These are phyloP conservation scores for Domatiomyces catenatus DNA, from an alignment of 2,329 filamentous ascomycete genomes.

Conservation along the genomic window DNA sequence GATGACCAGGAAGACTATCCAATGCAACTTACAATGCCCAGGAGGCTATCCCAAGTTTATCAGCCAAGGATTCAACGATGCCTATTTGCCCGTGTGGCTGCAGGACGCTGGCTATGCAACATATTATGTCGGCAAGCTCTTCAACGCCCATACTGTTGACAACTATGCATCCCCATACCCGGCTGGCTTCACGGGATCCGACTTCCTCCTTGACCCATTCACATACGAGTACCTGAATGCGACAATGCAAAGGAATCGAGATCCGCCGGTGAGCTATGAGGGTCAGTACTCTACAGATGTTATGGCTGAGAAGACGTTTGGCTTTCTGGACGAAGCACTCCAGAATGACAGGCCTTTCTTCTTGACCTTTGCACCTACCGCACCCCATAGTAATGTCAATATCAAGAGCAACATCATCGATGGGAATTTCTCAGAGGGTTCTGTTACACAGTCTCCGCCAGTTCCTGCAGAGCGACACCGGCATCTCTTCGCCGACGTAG, in stretches of 20 bases:
- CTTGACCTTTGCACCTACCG: constrained; percentile 48
- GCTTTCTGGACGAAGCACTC: constrained; percentile 47
- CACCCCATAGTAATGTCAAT: constrained; percentile 46
- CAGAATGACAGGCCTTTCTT: constrained; percentile 46
- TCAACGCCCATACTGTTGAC: constrained; percentile 34
- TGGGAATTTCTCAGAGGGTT: constrained; percentile 15
- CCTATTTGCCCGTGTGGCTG: constrained; percentile 38
- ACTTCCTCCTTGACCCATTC: constrained; percentile 30
- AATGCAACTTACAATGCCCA: constrained; percentile 4
- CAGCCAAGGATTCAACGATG: constrained; percentile 34
- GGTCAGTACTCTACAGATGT: constrained; percentile 45
- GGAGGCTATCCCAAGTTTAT: constrained; percentile 37
- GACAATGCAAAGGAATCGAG: constrained; percentile 44
- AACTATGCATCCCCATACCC: constrained; percentile 32
- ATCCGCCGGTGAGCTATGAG: constrained; percentile 39
- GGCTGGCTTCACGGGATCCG: constrained; percentile 26
- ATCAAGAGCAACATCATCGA: constrained; percentile 18
- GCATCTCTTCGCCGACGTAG: constrained; percentile 44
- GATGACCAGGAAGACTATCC: not conserved
- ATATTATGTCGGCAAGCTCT: constrained; percentile 42
- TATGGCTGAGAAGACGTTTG: constrained; percentile 42
- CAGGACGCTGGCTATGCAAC: constrained; percentile 38
- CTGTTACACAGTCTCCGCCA: constrained; percentile 31
- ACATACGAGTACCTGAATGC: constrained; percentile 56
- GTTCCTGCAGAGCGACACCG: constrained; percentile 46